Evolutionary conservation across 2,329 filamentous ascomycete genomes (phyloP), one percentile per base, ranked within the genome.

Genomic region (Ramichloridium luteum): DNA sequence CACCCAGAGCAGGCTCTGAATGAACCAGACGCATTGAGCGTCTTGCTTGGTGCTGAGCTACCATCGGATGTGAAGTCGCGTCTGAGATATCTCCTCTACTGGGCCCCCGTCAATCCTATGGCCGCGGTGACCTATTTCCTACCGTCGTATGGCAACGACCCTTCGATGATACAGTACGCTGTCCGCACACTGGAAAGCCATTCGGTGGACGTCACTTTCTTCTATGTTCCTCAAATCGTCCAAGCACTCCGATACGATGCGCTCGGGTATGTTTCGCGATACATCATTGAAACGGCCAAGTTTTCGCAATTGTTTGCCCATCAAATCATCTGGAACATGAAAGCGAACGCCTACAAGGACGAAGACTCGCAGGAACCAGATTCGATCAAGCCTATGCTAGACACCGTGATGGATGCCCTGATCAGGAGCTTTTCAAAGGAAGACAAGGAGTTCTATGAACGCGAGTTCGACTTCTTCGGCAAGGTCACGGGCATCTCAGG

Each of bases 311-410:
- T 96, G 6, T 98, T 98, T 57, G 88, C 92, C 2, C 92, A 99
- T 56, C 90, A 99, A 50, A 96, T 98, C 45, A 98, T 99, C 53
- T 99, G 92, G 90, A 99, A 98, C 55, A 98, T 99, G 80, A 98
- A 96, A 56, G 90, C 90, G 17, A 99, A 98, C 56, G 82, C 86
- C 1, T 98, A 82, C 68, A 98, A 94, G 56, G 92, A 98, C 44
- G 88, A 98, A 48, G 84, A 94, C 45, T 86, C 80, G 10, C 74
- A 80, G 47, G 72, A 93, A 70, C 86, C 90, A 13, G 90, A 98
- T 56, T 72, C 76, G 3, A 80, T 94, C 50, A 98, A 99, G 54
- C 88, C 90, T 3, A 90, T 80, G 0, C 70, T 99, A 3, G 92
- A 98, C 59, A 75, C 76, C 33, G 90, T 98, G 44, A 92, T 84